phyloP scores from a whole-genome alignment of 1,284 basidiomycete species.

The Moesziomyces sp. region DNA sequence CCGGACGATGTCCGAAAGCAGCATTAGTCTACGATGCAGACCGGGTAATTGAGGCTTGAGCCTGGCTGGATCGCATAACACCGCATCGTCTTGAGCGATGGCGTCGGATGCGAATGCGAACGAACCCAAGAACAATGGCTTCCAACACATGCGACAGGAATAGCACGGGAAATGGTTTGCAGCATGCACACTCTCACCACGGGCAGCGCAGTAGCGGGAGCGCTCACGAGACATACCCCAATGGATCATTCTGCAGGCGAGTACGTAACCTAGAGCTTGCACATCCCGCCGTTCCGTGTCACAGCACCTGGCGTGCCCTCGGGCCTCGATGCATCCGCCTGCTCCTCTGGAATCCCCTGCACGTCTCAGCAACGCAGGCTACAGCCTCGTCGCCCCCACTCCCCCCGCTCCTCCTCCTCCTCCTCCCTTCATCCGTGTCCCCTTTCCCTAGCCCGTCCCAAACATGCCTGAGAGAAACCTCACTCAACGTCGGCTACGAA shows the following conservation, averaged over 20 bases:
- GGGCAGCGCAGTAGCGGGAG: no score
- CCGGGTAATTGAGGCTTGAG: no score
- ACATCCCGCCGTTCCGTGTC: no score
- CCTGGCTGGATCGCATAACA: no score
- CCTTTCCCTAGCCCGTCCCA: background rate
- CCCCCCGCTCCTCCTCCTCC: background rate
- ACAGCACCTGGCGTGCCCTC: no score
- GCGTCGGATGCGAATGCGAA: no score
- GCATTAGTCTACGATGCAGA: no score
- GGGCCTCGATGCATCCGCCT: slow-evolving; percentile 32
- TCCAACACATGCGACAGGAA: slow-evolving; percentile 3
- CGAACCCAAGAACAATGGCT: no score
- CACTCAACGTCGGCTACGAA: slow-evolving; percentile 41
- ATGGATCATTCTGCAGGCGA: slow-evolving; percentile 21
- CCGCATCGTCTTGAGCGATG: no score
- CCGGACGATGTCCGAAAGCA: no score
- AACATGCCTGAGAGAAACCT: slow-evolving; percentile 46
- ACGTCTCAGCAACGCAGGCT: slow-evolving; percentile 10
- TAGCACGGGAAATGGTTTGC: slow-evolving; percentile 3
- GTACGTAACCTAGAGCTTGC: background rate
- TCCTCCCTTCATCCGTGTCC: background rate
- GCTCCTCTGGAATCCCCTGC: slow-evolving; percentile 39
- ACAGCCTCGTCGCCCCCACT: slow-evolving; percentile 2
- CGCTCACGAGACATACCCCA: slow-evolving; percentile 28
- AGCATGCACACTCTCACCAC: no score